Conservation (phyloP, 2,329 filamentous ascomycete species). For the Chaetomium sp. region DNA sequence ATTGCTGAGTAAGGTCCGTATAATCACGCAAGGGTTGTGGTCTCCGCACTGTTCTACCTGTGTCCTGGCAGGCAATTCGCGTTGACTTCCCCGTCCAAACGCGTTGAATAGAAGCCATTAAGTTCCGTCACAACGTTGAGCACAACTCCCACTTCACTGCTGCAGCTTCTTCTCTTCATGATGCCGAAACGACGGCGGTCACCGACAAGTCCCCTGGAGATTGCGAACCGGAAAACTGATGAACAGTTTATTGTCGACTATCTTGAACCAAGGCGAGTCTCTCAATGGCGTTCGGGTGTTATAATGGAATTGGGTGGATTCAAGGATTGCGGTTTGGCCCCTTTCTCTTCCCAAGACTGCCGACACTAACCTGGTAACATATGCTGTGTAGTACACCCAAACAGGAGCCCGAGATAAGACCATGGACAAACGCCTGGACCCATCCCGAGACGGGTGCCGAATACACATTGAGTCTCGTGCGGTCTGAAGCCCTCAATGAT, state of each 20-base stretch:
- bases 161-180: conserved; percentile 3
- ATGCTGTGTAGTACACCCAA: not conserved
- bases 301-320: too few species aligned
- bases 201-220: conserved; percentile 34
- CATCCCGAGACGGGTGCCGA: conserved; percentile 39
- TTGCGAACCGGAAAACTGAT: conserved; percentile 42
- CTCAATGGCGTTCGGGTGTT: too few species aligned
- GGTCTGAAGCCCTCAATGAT: conserved; percentile 33
- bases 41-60: too few species aligned
- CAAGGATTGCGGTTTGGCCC: too few species aligned
- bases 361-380: not conserved
- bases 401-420: not conserved
- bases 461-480: conserved; percentile 41
- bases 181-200: conserved; percentile 26
- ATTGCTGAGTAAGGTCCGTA: too few species aligned
- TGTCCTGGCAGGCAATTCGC: too few species aligned
- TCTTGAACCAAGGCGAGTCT: conserved; percentile 32
- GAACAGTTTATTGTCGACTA: conserved; percentile 44
- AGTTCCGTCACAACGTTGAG: too few species aligned
- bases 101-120: too few species aligned
- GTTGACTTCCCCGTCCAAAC: too few species aligned
- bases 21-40: too few species aligned
- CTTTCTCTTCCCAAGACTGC: not conserved
- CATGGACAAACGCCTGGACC: conserved; percentile 38
- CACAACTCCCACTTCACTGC: too few species aligned